phyloP scores from a whole-genome alignment of 2,329 filamentous ascomycete genomes.

The Lachnum nothofagi region DNA sequence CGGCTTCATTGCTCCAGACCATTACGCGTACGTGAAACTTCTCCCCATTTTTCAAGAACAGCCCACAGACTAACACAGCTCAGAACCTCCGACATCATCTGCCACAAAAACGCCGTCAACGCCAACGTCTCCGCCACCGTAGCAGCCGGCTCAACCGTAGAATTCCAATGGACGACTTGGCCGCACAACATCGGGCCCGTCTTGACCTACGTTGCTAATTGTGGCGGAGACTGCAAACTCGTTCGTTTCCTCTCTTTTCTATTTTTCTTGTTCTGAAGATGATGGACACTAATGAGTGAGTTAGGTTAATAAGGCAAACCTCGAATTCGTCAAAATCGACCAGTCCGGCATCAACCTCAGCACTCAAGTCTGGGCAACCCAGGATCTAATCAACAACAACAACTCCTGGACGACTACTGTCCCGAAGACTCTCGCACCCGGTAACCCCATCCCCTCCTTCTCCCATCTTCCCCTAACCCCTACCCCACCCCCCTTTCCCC shows the following conservation, averaged over 20 bases:
- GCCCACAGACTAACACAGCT: background rate
- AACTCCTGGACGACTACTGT: constrained; percentile 46
- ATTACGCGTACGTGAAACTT: constrained; percentile 4
- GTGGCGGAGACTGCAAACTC: constrained; percentile 32
- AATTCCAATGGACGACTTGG: constrained; percentile 59
- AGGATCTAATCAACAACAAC: constrained; percentile 46
- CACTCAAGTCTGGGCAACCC: constrained; percentile 35
- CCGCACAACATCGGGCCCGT: constrained; percentile 49
- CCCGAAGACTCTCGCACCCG: constrained; percentile 38
- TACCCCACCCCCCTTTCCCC: background rate
- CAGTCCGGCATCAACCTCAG: constrained; percentile 32
- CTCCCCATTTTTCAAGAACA: no score
- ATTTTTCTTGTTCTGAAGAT: background rate
- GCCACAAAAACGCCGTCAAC: constrained; percentile 51
- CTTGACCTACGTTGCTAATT: constrained; percentile 20
- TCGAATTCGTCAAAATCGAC: constrained; percentile 40
- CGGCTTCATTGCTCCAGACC: constrained; percentile 47
- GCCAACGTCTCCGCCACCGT: constrained; percentile 47
- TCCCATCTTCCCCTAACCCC: background rate
- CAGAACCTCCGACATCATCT: constrained; percentile 50
- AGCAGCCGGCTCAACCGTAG: constrained; percentile 51
- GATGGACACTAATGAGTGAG: background rate
- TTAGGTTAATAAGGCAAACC: constrained; percentile 30
- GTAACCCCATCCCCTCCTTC: constrained; percentile 21
- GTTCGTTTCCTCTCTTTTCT: constrained; percentile 23